Evolutionary conservation across 179 eudicot genomes (phyloP).

Genomic region (Silene coronaria): DNA sequence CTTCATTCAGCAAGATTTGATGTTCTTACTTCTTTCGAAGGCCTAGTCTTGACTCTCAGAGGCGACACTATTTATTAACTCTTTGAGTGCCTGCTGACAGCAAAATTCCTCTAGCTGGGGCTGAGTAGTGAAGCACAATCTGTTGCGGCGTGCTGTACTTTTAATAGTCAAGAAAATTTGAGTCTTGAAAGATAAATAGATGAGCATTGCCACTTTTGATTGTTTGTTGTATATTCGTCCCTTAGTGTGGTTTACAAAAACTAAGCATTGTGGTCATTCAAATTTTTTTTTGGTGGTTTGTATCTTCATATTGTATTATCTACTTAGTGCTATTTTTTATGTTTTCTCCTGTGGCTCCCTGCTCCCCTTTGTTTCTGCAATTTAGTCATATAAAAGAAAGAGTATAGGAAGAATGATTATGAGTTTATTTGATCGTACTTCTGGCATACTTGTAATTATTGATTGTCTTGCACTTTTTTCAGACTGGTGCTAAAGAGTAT

Average conservation of each 20-base stretch:
- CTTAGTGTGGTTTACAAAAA: background rate
- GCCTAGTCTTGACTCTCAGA: background rate
- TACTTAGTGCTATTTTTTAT: background rate
- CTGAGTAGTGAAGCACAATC: background rate
- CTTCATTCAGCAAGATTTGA: background rate
- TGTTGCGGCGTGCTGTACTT: background rate
- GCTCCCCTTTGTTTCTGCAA: background rate
- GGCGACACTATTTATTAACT: background rate
- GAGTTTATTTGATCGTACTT: background rate
- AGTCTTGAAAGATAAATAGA: background rate
- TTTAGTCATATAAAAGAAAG: background rate
- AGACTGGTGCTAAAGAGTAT: slow-evolving; percentile 90
- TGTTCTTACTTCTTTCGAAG: background rate
- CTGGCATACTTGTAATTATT: background rate
- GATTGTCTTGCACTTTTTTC: slow-evolving; percentile 22
- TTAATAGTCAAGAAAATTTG: background rate
- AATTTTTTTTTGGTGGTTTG: background rate
- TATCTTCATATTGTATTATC: background rate
- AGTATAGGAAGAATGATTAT: background rate
- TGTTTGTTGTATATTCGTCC: background rate
- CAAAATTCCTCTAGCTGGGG: background rate
- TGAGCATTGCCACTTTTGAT: background rate
- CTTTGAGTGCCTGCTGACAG: background rate
- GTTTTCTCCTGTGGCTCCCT: background rate
- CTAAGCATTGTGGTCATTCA: background rate